Percentiles rank a stretch among this genome's conserved stretches.
Conservation (phyloP, 257 asterid species). For the Solanum chaucha region DNA sequence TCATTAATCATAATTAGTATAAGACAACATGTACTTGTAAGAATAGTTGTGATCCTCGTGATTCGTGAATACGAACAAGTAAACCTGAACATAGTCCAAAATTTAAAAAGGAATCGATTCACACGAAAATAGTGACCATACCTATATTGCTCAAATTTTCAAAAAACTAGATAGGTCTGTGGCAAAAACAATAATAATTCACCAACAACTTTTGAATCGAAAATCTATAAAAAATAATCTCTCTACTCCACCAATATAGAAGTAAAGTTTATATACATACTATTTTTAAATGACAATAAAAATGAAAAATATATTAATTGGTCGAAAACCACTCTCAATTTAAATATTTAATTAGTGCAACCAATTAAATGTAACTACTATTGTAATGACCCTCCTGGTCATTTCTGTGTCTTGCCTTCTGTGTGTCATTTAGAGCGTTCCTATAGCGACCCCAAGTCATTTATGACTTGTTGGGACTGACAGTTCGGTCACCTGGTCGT, state of each 20-base stretch:
- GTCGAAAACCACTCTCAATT: not conserved
- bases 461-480: no score
- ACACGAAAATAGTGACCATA: not conserved
- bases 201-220: not conserved
- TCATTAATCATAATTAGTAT: not conserved
- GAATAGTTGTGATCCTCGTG: not conserved
- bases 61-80: not conserved
- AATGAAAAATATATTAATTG: not conserved
- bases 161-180: fast-evolving
- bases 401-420: no score
- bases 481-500: no score
- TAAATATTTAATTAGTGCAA: not conserved
- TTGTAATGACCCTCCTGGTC: no score
- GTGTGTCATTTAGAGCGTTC: no score
- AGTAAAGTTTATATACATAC: not conserved
- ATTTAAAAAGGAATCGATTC: not conserved
- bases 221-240: not conserved
- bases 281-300: not conserved
- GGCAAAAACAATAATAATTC: no score
- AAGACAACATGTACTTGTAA: not conserved
- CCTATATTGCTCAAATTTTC: not conserved
- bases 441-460: no score
- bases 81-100: not conserved
- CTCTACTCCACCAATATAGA: not conserved
- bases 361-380: not conserved